A percentile compares a stretch with the other conserved stretches of the same genome.
Evolutionary conservation across 1,139 yeast genomes (phyloP).

Genomic region (Pichia sp.): DNA sequence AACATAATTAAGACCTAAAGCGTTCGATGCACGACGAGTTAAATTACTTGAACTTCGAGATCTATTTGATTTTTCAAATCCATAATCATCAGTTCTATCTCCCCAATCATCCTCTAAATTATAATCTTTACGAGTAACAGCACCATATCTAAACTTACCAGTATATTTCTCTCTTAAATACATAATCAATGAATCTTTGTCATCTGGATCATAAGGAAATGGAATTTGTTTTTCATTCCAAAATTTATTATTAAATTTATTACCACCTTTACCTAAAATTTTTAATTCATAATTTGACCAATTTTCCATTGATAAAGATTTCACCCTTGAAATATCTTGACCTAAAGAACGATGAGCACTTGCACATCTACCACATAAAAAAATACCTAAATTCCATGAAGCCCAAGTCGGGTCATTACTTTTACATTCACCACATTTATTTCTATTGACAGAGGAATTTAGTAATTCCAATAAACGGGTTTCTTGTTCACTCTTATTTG

Average conservation of each 20-base stretch:
- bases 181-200: constrained; percentile 48
- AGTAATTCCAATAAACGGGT: constrained; percentile 31
- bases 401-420: constrained; percentile 56
- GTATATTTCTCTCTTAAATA: constrained; percentile 52
- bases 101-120: constrained; percentile 16
- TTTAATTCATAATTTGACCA: constrained; percentile 65
- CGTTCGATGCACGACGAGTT: constrained; percentile 2
- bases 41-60: constrained; percentile 2
- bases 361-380: constrained; percentile 76
- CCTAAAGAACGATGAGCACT: constrained; percentile 75
- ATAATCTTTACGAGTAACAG: constrained; percentile 26
- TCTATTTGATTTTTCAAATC: constrained; percentile 11
- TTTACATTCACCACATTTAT: constrained; percentile 72
- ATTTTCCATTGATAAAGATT: constrained; percentile 75
- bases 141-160: constrained; percentile 40
- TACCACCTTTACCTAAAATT: constrained; percentile 55
- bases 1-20: constrained; percentile 7
- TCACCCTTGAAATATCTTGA: constrained; percentile 63
- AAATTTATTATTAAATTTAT: constrained; percentile 52
- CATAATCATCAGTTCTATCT: constrained; percentile 18
- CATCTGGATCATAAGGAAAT: constrained; percentile 67
- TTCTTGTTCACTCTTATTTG: constrained; percentile 20
- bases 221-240: constrained; percentile 62
- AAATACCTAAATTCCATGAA: constrained; percentile 48
- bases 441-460: constrained; percentile 38